Evolutionary conservation across 2,329 filamentous ascomycete species (phyloP), one percentile per base, ranked within the genome.

Genomic region (Fusarium tuaranense): DNA sequence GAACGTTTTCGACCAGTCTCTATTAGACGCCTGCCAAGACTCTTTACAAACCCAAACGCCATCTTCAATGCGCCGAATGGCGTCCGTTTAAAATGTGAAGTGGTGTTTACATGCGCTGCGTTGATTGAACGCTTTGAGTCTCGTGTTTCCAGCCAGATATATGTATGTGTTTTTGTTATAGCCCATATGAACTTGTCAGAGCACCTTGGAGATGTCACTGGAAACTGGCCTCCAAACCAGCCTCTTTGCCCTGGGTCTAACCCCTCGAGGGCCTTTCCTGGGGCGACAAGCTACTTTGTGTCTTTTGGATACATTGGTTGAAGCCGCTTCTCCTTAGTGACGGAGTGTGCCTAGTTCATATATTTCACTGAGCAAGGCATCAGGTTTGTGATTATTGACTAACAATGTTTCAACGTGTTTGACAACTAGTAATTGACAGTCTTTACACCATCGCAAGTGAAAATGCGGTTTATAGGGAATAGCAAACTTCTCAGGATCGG

Each of bases 271-370:
- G 92, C 88, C 0, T 68, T 91, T 44, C 87, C 89, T 39, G 86
- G 89, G 6, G 91, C 91, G 7, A 92, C 84, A 70, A 95, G 98
- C 83, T 98, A 97, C 85, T 95, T 98, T 89, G 90, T 98, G 86
- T 94, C 95, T 1, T 97, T 95, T 0, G 95, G 98, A 83, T 96
- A 93, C 10, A 92, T 98, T 60, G 95, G 95, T 10, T 98, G 57
- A 89, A 89, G 55, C 94, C 97, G 81, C 91, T 96, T 58, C 94
- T 94, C 18, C 97, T 97, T 38, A 87, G 95, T 79, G 92, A 84
- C 88, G 44, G 93, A 98, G 79, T 93, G 84, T 92, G 64, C 95
- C 95, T 0, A 95, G 95, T 25, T 90, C 97, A 84, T 95, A 94
- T 95, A 22, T 46, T 22, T 79, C 92, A 97, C 72, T 87, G 92